Evolutionary conservation across 2,329 filamentous ascomycete species (phyloP).

Genomic region (Colletotrichum neosansevieriae): DNA sequence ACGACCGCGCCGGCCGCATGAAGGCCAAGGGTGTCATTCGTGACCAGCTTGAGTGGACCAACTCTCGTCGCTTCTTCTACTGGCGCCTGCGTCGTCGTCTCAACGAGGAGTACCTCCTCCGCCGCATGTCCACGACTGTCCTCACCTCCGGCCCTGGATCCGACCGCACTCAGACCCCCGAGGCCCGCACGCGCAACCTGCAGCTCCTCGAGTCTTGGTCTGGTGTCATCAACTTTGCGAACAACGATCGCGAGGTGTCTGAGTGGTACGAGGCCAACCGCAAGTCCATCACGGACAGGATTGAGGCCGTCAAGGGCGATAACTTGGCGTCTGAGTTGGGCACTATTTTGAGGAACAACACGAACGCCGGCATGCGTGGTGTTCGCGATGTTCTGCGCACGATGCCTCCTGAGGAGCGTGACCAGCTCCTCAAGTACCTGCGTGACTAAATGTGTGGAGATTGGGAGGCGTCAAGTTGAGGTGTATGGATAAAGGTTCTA

Average conservation of each 20-base stretch:
- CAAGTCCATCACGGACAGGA: slow-evolving; percentile 83
- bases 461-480: slow-evolving; percentile 10
- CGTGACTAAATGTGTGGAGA: slow-evolving; percentile 51
- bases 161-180: slow-evolving; percentile 57
- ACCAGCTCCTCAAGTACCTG: slow-evolving; percentile 78
- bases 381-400: slow-evolving; percentile 87
- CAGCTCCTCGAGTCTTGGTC: slow-evolving; percentile 87
- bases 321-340: slow-evolving; percentile 64
- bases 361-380: slow-evolving; percentile 83
- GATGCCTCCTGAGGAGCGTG: slow-evolving; percentile 89
- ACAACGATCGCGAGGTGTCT: slow-evolving; percentile 85
- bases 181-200: slow-evolving; percentile 75
- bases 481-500: slow-evolving; percentile 24
- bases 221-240: slow-evolving; percentile 79
- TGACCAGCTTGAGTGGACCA: slow-evolving; percentile 83
- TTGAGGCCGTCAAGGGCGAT: slow-evolving; percentile 86
- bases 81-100: slow-evolving; percentile 97
- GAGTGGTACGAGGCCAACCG: slow-evolving; percentile 97
- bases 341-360: slow-evolving; percentile 59
- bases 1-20: slow-evolving; percentile 98
- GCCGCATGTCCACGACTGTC: slow-evolving; percentile 75
- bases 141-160: slow-evolving; percentile 52
- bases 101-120: slow-evolving; percentile 97
- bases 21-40: slow-evolving; percentile 97
- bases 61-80: slow-evolving; percentile 98